Conservation (phyloP, 1,139 yeast species). For the Candida sp. region DNA sequence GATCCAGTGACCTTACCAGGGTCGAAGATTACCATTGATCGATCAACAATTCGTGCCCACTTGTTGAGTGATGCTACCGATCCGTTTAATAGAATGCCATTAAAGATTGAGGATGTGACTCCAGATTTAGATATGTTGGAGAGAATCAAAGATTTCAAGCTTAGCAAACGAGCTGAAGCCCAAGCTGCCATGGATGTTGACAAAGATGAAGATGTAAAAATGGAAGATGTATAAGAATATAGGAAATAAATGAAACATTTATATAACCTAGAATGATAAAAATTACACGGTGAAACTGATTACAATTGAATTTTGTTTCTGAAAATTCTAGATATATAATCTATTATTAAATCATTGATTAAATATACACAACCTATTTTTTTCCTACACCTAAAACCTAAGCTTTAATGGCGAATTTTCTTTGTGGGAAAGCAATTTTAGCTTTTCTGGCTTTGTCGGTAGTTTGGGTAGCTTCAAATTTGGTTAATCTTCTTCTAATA, state of each 20-base stretch:
- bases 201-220: background rate
- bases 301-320: background rate
- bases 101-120: conserved; percentile 81
- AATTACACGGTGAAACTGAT: no score
- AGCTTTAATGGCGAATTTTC: conserved; percentile 99
- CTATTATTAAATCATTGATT: background rate
- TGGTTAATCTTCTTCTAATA: conserved; percentile 94
- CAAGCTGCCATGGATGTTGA: conserved; percentile 1
- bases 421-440: conserved; percentile 95
- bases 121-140: conserved; percentile 68
- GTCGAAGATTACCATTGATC: conserved; percentile 79
- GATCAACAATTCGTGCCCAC: conserved; percentile 92
- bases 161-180: conserved; percentile 24
- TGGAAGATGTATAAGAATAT: background rate
- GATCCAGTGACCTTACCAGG: conserved; percentile 93
- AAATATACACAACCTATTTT: background rate
- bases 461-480: conserved; percentile 75
- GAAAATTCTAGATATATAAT: background rate
- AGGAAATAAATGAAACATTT: background rate
- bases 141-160: conserved; percentile 59
- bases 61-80: conserved; percentile 92
- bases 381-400: conserved; percentile 34
- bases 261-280: no score
- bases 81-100: conserved; percentile 93
- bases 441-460: conserved; percentile 92